These are phyloP conservation scores for Penicillium lagena DNA, from an alignment of 495 filamentous ascomycete genomes.

Conservation along the genomic window DNA sequence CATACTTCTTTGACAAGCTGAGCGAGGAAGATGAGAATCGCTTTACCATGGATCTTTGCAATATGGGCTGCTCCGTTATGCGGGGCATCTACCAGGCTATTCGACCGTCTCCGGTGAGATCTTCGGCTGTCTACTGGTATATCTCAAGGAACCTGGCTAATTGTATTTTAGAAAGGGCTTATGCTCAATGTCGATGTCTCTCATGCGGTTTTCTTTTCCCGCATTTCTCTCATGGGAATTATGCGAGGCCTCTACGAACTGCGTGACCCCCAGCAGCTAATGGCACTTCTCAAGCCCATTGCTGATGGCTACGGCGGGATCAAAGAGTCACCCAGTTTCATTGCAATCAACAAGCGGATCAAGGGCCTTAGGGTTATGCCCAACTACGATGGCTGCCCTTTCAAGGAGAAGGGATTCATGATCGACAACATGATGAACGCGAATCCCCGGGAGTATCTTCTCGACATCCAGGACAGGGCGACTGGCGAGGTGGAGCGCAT, in stretches of 20 bases:
- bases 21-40: slow-evolving; percentile 21
- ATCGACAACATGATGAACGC: slow-evolving; percentile 55
- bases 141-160: too few species aligned
- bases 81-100: slow-evolving; percentile 83
- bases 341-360: slow-evolving; percentile 39
- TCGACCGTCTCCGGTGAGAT: slow-evolving; percentile 54
- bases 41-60: slow-evolving; percentile 3
- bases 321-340: slow-evolving; percentile 15
- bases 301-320: slow-evolving; percentile 14
- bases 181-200: slow-evolving; percentile 71
- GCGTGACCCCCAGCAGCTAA: slow-evolving; percentile 16
- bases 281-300: slow-evolving; percentile 8
- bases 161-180: slow-evolving; percentile 37
- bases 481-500: slow-evolving; percentile 33
- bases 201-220: slow-evolving; percentile 34
- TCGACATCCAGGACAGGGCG: slow-evolving; percentile 49
- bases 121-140: too few species aligned
- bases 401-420: slow-evolving; percentile 45
- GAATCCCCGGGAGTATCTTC: slow-evolving; percentile 49
- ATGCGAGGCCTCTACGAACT: slow-evolving; percentile 17
- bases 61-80: slow-evolving; percentile 62
- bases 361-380: slow-evolving; percentile 61
- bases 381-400: slow-evolving; percentile 49
- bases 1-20: slow-evolving; percentile 55
- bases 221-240: slow-evolving; percentile 24